Conservation (phyloP, 805 yeast genomes). For the Lipomyces japonicus region DNA sequence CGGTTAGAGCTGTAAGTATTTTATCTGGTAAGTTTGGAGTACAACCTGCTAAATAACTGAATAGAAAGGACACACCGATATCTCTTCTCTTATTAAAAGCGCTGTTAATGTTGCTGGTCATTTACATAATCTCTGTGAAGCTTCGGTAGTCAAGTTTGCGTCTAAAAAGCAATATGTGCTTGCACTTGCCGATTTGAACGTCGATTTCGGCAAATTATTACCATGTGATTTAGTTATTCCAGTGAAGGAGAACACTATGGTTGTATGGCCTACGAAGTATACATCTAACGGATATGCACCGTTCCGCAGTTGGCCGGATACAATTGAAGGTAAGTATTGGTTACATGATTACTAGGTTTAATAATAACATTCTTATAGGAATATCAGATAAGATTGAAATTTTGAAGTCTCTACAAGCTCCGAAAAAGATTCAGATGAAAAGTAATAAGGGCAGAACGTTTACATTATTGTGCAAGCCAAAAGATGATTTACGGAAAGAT, state of each 20-base stretch:
- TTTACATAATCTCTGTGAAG: no score
- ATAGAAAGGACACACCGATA: no score
- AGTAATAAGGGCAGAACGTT: constrained; percentile 79
- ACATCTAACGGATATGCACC: constrained; percentile 45
- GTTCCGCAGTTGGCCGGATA: constrained; percentile 42
- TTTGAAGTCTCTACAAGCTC: constrained; percentile 80
- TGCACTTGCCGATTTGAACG: no score
- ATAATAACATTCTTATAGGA: background rate
- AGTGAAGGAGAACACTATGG: constrained; percentile 63
- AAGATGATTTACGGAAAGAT: constrained; percentile 92
- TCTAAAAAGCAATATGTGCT: no score
- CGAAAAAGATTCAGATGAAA: constrained; percentile 65
- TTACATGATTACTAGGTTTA: no score
- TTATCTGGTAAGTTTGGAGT: no score
- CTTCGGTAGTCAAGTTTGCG: no score
- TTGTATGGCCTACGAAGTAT: constrained; percentile 54
- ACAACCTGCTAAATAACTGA: no score
- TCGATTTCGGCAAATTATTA: no score
- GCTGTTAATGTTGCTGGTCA: no score
- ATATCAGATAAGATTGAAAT: constrained; percentile 49
- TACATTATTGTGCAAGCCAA: constrained; percentile 72
- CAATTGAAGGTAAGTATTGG: constrained; percentile 34
- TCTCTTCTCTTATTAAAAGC: no score
- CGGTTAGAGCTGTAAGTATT: no score
- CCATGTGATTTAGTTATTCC: constrained; percentile 68